Conservation (phyloP, 331 rosid genomes). For the Malus hybrid region DNA sequence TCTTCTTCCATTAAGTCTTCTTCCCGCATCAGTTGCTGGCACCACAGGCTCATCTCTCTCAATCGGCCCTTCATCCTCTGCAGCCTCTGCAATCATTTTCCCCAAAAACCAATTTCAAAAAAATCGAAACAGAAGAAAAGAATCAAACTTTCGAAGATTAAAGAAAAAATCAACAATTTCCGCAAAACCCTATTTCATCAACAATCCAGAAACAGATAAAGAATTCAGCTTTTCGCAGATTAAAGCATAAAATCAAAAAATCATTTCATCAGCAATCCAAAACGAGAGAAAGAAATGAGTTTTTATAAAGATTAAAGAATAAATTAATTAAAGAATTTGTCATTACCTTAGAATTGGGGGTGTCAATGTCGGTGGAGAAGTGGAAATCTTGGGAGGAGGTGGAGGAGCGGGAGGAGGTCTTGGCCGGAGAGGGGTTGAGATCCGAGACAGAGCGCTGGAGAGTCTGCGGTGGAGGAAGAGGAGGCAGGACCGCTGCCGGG, state of each 20-base stretch:
- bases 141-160: background rate
- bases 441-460: conserved; percentile 30
- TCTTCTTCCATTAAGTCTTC: conserved; percentile 14
- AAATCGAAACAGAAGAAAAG: background rate
- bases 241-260: background rate
- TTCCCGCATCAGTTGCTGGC: conserved; percentile 38
- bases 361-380: conserved; percentile 11
- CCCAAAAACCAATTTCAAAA: background rate
- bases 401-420: conserved; percentile 17
- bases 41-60: conserved; percentile 58
- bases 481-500: conserved; percentile 1
- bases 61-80: conserved; percentile 41
- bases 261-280: background rate
- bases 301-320: background rate
- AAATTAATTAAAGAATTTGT: background rate
- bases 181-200: background rate
- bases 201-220: background rate
- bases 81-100: conserved; percentile 34
- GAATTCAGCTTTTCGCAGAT: background rate
- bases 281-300: no score
- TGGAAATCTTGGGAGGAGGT: background rate
- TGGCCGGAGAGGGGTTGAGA: conserved; percentile 20
- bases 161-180: background rate
- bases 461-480: conserved; percentile 16
- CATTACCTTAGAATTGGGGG: conserved; percentile 35